Percentiles rank a stretch among this genome's conserved stretches.
phyloP scores from a whole-genome alignment of 352 stramenopile genomes.

The Phytophthora niederhauseri region DNA sequence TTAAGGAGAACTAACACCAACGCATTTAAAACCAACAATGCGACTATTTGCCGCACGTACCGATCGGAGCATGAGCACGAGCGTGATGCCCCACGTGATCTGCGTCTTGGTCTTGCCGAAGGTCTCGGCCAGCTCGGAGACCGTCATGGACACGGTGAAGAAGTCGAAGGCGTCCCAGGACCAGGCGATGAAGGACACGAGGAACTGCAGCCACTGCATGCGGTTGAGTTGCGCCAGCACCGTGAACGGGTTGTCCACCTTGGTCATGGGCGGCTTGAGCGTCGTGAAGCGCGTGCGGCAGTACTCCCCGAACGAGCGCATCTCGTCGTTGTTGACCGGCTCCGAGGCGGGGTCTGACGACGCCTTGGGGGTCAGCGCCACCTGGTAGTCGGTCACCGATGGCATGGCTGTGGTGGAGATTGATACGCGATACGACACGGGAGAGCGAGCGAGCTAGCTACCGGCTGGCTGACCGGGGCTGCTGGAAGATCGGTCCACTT shows the following conservation, averaged over 20 bases:
- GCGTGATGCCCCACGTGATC: conserved; percentile 63
- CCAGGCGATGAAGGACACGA: conserved; percentile 47
- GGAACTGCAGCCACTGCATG: conserved; percentile 48
- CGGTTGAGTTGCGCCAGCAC: conserved; percentile 38
- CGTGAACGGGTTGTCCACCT: conserved; percentile 36
- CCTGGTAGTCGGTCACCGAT: conserved; percentile 34
- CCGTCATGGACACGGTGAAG: conserved; percentile 60
- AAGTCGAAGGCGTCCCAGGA: conserved; percentile 67
- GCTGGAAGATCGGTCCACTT: conserved; percentile 10
- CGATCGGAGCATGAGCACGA: conserved; percentile 59
- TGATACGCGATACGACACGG: not conserved
- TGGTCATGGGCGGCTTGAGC: conserved; percentile 48
- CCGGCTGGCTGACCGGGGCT: not conserved
- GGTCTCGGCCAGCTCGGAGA: conserved; percentile 52
- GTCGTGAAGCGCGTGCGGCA: conserved; percentile 43
- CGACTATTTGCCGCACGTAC: not conserved
- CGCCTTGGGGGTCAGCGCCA: conserved; percentile 34
- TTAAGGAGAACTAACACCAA: not conserved
- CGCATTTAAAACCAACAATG: not conserved
- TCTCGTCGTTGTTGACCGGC: conserved; percentile 31
- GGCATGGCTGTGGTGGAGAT: conserved; percentile 13
- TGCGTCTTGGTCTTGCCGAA: conserved; percentile 53
- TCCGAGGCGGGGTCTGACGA: conserved; percentile 19
- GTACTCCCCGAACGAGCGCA: conserved; percentile 44
- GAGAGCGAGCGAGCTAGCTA: conserved; percentile 4